These are phyloP conservation scores for Vinca minor DNA, from an alignment of 257 asterid genomes.

Conservation along the genomic window DNA sequence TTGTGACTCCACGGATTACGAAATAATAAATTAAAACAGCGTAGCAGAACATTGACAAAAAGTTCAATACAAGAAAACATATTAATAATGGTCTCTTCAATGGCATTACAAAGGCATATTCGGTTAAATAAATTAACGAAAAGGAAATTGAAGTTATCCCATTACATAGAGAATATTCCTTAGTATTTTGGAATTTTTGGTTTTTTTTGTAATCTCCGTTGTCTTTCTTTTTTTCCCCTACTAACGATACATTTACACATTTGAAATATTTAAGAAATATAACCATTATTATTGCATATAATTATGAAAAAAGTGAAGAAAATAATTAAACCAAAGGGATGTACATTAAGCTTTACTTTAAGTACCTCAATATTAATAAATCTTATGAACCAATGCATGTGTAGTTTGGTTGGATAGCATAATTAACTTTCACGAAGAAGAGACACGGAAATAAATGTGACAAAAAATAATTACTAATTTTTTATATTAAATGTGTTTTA, in stretches of 20 bases:
- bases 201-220: too few species aligned
- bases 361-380: not conserved
- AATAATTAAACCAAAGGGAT: not conserved
- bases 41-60: not conserved
- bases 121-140: not conserved
- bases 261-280: not conserved
- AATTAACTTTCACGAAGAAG: not conserved
- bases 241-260: not conserved
- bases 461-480: not conserved
- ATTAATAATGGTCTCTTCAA: not conserved
- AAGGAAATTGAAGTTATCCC: not conserved
- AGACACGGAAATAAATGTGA: not conserved
- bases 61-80: not conserved
- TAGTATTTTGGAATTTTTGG: not conserved
- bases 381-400: not conserved
- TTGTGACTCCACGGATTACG: not conserved
- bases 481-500: not conserved
- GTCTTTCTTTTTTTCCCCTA: not conserved
- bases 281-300: not conserved
- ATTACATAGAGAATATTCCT: constrained; percentile 6
- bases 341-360: not conserved
- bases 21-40: too few species aligned
- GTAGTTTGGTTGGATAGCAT: not conserved
- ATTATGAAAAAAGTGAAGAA: not conserved
- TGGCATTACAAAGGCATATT: not conserved